Percentiles rank a stretch among this genome's conserved stretches.
Evolutionary conservation across 768 basidiomycete species (phyloP).

Genomic region (Serendipita vermifera): DNA sequence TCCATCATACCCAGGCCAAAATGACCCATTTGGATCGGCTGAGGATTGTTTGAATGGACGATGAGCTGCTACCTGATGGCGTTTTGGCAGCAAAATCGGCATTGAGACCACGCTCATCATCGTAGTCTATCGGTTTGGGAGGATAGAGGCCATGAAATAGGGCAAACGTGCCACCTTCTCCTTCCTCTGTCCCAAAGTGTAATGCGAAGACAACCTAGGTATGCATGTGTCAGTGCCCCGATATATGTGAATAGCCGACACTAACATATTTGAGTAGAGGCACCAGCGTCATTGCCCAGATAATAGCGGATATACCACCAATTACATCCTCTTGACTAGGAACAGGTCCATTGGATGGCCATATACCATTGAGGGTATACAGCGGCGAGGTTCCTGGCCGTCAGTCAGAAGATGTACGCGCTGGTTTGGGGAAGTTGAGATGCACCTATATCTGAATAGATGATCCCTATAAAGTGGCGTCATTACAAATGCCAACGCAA

Average conservation of each 20-base stretch:
- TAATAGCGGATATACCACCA: slow-evolving; percentile 47
- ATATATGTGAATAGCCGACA: neutral
- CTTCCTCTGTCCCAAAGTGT: slow-evolving; percentile 39
- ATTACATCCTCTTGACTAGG: slow-evolving; percentile 50
- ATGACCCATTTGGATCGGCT: slow-evolving; percentile 33
- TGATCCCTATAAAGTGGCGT: slow-evolving; percentile 23
- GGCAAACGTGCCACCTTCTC: slow-evolving; percentile 62
- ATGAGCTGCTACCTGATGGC: slow-evolving; percentile 23
- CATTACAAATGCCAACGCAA: neutral
- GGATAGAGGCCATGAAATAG: slow-evolving; percentile 48
- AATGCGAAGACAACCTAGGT: slow-evolving; percentile 37
- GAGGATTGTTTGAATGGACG: slow-evolving; percentile 8
- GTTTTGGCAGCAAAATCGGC: slow-evolving; percentile 25
- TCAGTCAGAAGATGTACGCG: neutral
- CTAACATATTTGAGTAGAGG: slow-evolving; percentile 51
- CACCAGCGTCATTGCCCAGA: slow-evolving; percentile 52
- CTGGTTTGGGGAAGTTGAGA: slow-evolving; percentile 6
- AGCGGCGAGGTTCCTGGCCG: slow-evolving; percentile 45
- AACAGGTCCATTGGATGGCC: slow-evolving; percentile 34
- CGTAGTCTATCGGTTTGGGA: slow-evolving; percentile 30
- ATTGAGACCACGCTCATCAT: slow-evolving; percentile 42
- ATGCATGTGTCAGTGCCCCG: neutral
- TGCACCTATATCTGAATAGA: slow-evolving; percentile 31
- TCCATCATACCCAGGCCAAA: slow-evolving; percentile 38
- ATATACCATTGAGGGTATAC: slow-evolving; percentile 54